Base-by-base conservation (phyloP, 2,329 filamentous ascomycete genomes). In the Colletotrichum orbiculare region DNA sequence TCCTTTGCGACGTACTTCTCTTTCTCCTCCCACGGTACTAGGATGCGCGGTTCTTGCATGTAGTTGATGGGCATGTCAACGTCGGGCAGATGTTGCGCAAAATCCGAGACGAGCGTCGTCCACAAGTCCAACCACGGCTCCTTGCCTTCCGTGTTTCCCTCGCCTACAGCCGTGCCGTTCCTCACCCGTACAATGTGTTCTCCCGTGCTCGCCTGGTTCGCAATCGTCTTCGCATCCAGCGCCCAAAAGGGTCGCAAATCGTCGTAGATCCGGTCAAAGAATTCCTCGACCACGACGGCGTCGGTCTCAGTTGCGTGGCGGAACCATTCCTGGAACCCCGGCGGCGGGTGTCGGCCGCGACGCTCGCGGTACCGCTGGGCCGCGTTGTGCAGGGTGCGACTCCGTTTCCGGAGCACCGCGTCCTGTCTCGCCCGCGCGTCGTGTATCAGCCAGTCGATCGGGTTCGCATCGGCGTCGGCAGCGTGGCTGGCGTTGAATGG, bases 41-140 rank as follows among this genome's bases (percentile, higher is more conserved):
- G 76, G n/a, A 91, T 73, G 25, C 88, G 81, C 35, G 88, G 83
- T 72, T 91, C 87, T 72, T 90, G 88, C 76, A 89, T 81, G 56
- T 83, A 80, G 71, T 91, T 90, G 77, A 90, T 86, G 10, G 87
- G 84, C 78, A 90, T 89, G 72, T 90, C 87, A 73, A 91, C 84
- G 67, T 91, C 87, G 5, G 88, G 88, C 25, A 91, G 73, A 54
- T 82, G 77, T 12, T 80, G 72, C 34, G 84, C 82, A 41, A 88
- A 85, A 61, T 84, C 83, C 2, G 72, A 69, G 25, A 89, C 81
- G 11, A 87, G 76, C 4, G 74, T 71, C 2, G 81, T 79, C 83
- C 83, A 86, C 25, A 80, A 74, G 70, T 82, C 71, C 47, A 84
- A 69, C 80, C 82, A 84, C 4, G 77, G 74, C 33, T 83, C 82